Percentiles rank a stretch among this genome's conserved stretches.
Evolutionary conservation across 805 yeast genomes (phyloP).

Genomic region (Cephaloascus fragrans): DNA sequence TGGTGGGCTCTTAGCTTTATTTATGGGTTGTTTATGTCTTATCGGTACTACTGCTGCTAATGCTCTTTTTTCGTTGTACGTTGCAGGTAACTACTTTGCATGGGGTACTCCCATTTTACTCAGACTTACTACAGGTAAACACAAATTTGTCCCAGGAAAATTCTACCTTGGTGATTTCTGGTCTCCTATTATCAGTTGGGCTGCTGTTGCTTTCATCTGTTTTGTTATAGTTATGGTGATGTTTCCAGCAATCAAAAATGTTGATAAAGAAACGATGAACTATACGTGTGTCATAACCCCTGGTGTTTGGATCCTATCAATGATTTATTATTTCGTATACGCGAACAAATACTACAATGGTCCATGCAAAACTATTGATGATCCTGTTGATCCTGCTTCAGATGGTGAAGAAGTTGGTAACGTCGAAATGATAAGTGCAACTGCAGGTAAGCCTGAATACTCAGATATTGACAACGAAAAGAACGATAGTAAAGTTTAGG

Average conservation of each 20-base stretch:
- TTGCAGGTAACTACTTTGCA: conserved; percentile 31
- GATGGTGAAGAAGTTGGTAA: neutral
- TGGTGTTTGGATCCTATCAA: conserved; percentile 19
- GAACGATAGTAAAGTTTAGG: too few species aligned
- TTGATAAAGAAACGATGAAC: conserved; percentile 21
- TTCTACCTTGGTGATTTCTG: conserved; percentile 26
- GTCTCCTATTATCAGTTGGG: conserved; percentile 21
- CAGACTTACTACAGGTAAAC: conserved; percentile 12
- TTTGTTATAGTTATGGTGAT: conserved; percentile 18
- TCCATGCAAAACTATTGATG: conserved; percentile 17
- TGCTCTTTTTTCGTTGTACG: conserved; percentile 31
- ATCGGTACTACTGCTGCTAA: conserved; percentile 31
- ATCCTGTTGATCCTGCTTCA: conserved; percentile 2
- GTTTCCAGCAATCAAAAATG: conserved; percentile 28
- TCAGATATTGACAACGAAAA: too few species aligned
- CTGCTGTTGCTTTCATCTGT: conserved; percentile 16
- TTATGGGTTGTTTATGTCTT: conserved; percentile 28
- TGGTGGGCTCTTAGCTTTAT: conserved; percentile 22
- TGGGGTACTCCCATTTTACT: conserved; percentile 29
- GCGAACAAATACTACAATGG: conserved; percentile 20
- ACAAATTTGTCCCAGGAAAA: conserved; percentile 31
- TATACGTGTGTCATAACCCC: conserved; percentile 22
- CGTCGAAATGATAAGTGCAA: too few species aligned
- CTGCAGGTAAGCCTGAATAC: too few species aligned
- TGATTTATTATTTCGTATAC: conserved; percentile 14